Conservation (phyloP, 2,329 filamentous ascomycete genomes). For the Colletotrichum sp. region DNA sequence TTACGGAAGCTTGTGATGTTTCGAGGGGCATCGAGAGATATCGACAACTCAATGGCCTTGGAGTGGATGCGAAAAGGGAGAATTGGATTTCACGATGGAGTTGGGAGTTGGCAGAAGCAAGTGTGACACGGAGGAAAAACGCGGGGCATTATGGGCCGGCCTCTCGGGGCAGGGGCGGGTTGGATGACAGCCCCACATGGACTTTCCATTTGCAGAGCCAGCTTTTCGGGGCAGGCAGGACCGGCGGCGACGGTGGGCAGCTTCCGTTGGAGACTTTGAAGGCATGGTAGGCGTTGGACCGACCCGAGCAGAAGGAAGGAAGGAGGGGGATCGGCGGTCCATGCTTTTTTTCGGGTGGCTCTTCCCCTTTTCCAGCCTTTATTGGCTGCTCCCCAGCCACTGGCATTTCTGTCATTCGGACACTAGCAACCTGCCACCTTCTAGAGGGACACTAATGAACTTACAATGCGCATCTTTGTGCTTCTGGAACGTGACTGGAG, state of each 20-base stretch:
- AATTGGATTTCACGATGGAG: not conserved
- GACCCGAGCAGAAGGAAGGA: not conserved
- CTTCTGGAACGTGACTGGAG: not conserved
- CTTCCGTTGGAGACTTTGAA: not conserved
- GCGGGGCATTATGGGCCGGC: not conserved
- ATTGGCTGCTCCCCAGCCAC: not conserved
- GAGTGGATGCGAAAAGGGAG: not conserved
- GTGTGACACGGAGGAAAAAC: not conserved
- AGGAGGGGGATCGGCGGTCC: conserved; percentile 16
- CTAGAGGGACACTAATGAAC: not conserved
- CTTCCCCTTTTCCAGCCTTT: not conserved
- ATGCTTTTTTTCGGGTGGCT: conserved; percentile 4
- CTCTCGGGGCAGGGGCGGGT: not conserved
- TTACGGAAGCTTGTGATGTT: accelerated
- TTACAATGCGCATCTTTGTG: not conserved
- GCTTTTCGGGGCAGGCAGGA: not conserved
- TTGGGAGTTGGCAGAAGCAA: not conserved
- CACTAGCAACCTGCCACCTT: not conserved
- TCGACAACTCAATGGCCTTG: not conserved
- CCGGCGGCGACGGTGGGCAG: not conserved
- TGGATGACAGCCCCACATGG: not conserved
- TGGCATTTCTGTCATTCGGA: not conserved
- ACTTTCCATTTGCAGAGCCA: not conserved
- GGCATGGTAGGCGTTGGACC: not conserved
- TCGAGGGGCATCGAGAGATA: not conserved